Evolutionary conservation across 345 rosid genomes (phyloP), one percentile per base, ranked within the genome.

Genomic region (Lumnitzera littorea): DNA sequence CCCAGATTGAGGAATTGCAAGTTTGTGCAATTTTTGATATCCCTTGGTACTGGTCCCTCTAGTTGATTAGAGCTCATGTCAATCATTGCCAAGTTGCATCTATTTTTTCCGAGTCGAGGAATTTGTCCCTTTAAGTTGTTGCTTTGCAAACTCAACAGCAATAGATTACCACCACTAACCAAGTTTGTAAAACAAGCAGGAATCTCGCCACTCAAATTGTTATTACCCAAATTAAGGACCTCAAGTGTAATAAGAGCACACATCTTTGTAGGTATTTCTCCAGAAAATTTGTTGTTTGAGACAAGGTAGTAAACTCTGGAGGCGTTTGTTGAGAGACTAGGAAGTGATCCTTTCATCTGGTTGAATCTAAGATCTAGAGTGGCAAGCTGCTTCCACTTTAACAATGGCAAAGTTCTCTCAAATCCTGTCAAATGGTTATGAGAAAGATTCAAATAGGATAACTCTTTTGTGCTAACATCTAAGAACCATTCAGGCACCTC

Each of bases 1-100:
- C 66, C 70, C 0, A 76, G 15, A 48, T 69, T 53, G 24, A 76
- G 60, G 60, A 13, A 12, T 23, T 57, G 4, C 7, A 63, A 16
- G 9, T 2, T 12, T 6, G 7, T 2, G 15, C 67, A 54, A 16
- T 13, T 54, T 7, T 58, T 12, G n/a, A 54, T 4, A 20, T 58
- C 52, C 4, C 53, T 52, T 0, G 60, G 59, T 2, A 59, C 25
- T 0, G 36, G 12, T 0, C 70, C 70, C 12, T 59, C 46, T 4
- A 20, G 46, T 0, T 29, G 56, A 15, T 66, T 66, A 11, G 27
- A 14, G 20, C 20, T 51, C 20, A 66, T 52, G 25, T 66, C 58
- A 2, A 53, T 2, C 53, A 66, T 46, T 2, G 0, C 17, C 13
- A 59, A 0, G 13, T 15, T 14, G 2, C 10, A 27, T 1, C 50